Percentiles rank a stretch among this genome's conserved stretches.
These are phyloP conservation scores for Erigeron philadelphicus DNA, from an alignment of 140 eudicot species.

Conservation along the genomic window DNA sequence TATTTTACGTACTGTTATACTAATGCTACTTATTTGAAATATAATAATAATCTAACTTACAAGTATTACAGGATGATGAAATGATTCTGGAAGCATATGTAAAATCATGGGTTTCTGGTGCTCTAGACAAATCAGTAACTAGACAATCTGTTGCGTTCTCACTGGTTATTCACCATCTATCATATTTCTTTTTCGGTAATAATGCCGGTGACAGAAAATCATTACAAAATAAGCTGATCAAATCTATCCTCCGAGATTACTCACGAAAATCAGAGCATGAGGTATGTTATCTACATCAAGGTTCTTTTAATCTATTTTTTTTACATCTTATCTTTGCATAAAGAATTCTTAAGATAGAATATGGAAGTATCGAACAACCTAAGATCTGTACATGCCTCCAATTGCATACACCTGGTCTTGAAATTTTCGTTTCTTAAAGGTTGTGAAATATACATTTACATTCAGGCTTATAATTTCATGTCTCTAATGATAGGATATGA, in stretches of 20 bases:
- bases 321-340: neutral
- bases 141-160: constrained; percentile 62
- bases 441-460: neutral
- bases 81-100: constrained; percentile 73
- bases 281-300: constrained; percentile 38
- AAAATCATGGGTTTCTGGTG: constrained; percentile 86
- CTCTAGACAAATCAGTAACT: constrained; percentile 69
- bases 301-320: neutral
- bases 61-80: constrained; percentile 60
- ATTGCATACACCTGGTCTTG: neutral
- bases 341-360: constrained; percentile 2
- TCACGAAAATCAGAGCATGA: constrained; percentile 66
- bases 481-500: constrained; percentile 48
- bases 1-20: constrained; percentile 5
- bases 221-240: constrained; percentile 61
- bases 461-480: constrained; percentile 12
- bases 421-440: neutral
- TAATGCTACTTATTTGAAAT: neutral
- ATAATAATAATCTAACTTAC: neutral
- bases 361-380: neutral
- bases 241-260: constrained; percentile 67
- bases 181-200: constrained; percentile 54
- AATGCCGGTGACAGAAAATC: constrained; percentile 34
- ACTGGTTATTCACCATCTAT: constrained; percentile 67
- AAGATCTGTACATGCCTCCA: neutral